Conservation (phyloP, 352 stramenopile species). For the Elongisporangium anandrum region DNA sequence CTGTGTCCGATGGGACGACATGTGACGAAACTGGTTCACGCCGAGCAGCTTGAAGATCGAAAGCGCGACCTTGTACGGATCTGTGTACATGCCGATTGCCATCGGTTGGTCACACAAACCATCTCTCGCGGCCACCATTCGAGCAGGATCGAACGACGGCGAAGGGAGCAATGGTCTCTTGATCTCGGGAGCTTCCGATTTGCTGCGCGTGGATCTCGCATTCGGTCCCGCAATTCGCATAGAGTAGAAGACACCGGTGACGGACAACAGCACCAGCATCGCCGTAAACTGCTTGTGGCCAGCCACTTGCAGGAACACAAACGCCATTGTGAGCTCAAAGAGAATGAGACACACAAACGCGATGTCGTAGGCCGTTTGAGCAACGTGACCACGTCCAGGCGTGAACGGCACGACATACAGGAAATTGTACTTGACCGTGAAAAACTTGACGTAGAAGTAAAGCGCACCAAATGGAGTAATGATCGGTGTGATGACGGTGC, state of each 20-base stretch:
- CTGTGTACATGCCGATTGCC: constrained; percentile 44
- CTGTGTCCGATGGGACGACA: constrained; percentile 52
- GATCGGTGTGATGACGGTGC: constrained; percentile 74
- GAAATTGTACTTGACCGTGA: constrained; percentile 79
- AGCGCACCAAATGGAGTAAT: constrained; percentile 73
- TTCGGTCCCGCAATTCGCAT: constrained; percentile 38
- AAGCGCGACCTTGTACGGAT: constrained; percentile 70
- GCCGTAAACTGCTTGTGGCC: constrained; percentile 44
- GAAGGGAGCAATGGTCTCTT: not conserved
- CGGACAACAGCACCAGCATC: constrained; percentile 47
- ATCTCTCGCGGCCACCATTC: not conserved
- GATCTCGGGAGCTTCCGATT: not conserved
- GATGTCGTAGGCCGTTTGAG: constrained; percentile 55
- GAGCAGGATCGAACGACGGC: not conserved
- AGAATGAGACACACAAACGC: constrained; percentile 62
- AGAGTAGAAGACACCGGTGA: constrained; percentile 45
- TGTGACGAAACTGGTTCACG: constrained; percentile 66
- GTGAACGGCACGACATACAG: constrained; percentile 74
- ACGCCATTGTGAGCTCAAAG: constrained; percentile 72
- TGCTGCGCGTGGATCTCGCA: not conserved
- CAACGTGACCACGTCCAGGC: constrained; percentile 58
- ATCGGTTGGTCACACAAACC: not conserved
- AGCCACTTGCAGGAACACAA: constrained; percentile 68
- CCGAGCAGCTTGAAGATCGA: constrained; percentile 68
- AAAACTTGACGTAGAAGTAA: constrained; percentile 79